Evolutionary conservation across 1,139 yeast species (phyloP).

Genomic region (Kodamaea suecica): DNA sequence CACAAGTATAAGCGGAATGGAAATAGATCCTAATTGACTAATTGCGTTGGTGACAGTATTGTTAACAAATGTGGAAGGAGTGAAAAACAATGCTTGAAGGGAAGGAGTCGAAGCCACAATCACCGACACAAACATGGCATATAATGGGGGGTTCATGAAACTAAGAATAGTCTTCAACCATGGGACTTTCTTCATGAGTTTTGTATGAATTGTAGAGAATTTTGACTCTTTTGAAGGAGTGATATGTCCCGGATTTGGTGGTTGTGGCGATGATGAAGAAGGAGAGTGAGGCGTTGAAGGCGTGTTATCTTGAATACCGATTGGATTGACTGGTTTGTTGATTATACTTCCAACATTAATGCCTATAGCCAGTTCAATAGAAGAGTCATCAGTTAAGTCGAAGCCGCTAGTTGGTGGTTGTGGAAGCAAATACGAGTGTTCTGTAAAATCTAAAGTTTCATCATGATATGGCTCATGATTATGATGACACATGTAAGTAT

Average conservation of each 20-base stretch:
- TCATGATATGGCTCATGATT: conserved; percentile 6
- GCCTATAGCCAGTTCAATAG: background rate
- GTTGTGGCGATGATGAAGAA: too few relatives aligned
- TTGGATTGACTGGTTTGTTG: conserved; percentile 2
- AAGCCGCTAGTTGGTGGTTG: conserved; percentile 1
- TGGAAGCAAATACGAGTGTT: background rate
- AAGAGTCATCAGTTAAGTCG: conserved; percentile 3
- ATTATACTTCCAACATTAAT: background rate
- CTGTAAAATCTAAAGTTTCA: background rate
- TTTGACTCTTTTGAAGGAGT: background rate
- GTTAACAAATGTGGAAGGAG: conserved; percentile 55
- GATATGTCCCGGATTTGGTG: too few relatives aligned
- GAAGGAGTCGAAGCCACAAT: conserved; percentile 78
- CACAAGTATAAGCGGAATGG: conserved; percentile 70
- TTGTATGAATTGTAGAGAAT: background rate
- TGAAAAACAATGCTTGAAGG: conserved; percentile 64
- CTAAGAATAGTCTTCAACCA: conserved; percentile 24
- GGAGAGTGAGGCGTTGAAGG: too few relatives aligned
- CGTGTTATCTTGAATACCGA: conserved; percentile 1
- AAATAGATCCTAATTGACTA: conserved; percentile 77
- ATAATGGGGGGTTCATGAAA: conserved; percentile 92
- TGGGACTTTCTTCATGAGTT: conserved; percentile 8
- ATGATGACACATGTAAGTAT: conserved; percentile 23
- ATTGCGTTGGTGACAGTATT: conserved; percentile 77
- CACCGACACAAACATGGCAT: conserved; percentile 84